Base-by-base conservation (phyloP, 2,329 filamentous ascomycete genomes). In the Colletotrichum tamarilloi region DNA sequence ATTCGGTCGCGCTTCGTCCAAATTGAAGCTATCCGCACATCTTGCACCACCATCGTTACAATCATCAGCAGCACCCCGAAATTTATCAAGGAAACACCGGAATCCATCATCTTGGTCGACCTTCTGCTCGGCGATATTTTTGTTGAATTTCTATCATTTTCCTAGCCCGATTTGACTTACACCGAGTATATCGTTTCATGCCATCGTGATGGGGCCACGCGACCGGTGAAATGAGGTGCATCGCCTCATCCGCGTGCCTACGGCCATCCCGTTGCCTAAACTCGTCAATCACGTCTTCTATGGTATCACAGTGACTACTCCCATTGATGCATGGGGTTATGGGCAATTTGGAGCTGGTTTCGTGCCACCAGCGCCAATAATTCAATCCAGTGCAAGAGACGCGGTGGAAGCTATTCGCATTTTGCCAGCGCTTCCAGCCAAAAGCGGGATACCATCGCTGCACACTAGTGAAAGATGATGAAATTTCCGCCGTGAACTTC, bases 21-120 rank as follows among this genome's bases (percentile, higher is more conserved):
- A 65, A 75, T 70, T 75, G 73, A 75, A 74, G 73, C 73, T 75
- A 75, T 75, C 73, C 73, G 66, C 73, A 71, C 70, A 70, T 71
- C 22, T 62, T 69, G 70, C 73, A 74, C 69, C 69, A 65, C 73
- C 67, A 4, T 53, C 60, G 62, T 62, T 60, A 5, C 60, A 70
- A 65, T 67, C 35, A 62, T 24, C 59, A 35, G 28, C 67, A 60
- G 22, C 56, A 52, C 42, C 60, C 19, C 11, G 46, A 26, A 49
- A 32, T 52, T 9, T 56, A 70, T 70, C 60, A 56, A 42, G 35
- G 30, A 62, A 70, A 57, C 26, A 28, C 35, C n/a, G 9, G 53
- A 49, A 30, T 32, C 46, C 70, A 70, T 73, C 28, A 26, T 73
- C 55, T 65, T 26, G 56, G 70, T 73, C 60, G 70, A 73, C 49